Evolutionary conservation across 495 filamentous ascomycete genomes (phyloP), one percentile per base, ranked within the genome.

Genomic region (Aspergillus baeticus): DNA sequence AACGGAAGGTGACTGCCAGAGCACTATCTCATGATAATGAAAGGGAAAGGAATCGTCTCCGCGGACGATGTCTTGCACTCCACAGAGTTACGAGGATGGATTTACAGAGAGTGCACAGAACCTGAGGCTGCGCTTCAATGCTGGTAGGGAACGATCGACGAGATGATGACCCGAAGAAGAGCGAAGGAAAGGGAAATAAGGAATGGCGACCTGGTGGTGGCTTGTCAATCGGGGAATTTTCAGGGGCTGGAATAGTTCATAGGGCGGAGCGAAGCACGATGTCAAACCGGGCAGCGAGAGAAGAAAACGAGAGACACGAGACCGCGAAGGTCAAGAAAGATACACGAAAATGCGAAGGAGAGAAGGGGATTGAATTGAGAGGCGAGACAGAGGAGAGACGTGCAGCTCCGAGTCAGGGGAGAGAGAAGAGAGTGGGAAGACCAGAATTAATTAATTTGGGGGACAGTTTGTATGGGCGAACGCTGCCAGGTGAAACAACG

Each of bases 11-110:
- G 68, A 68, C 69, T 71, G 60, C 73, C 73, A 73, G 71, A 75
- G 73, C 63, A 70, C 70, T 75, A 76, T 70, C 61, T 67, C 69
- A 72, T 76, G 54, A 72, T 76, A 48, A 60, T 57, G 56, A 59
- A n/a, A 20, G 23, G 53, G 17, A 35, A 33, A 51, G 61, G 45
- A 60, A 60, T 58, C 50, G 57, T 49, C 58, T 34, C 35, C 29
- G 10, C 18, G 23, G 44, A 53, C 50, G 50, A 37, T 55, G 51
- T 29, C 46, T 36, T 15, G 55, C 38, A 56, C 11, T 33, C 37
- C 21, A 33, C 2, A 15, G 45, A 26, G 36, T 51, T 37, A 44
- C 17, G 36, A 8, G 18, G 37, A 18, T 13, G 20, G 44, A 1
- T 48, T 41, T 55, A 56, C 52, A 50, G 33, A 60, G 36, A 41